Percentiles rank a stretch among this genome's conserved stretches.
These are phyloP conservation scores for Elaphomyces granulatus DNA, from an alignment of 495 filamentous ascomycete genomes.

Conservation along the genomic window DNA sequence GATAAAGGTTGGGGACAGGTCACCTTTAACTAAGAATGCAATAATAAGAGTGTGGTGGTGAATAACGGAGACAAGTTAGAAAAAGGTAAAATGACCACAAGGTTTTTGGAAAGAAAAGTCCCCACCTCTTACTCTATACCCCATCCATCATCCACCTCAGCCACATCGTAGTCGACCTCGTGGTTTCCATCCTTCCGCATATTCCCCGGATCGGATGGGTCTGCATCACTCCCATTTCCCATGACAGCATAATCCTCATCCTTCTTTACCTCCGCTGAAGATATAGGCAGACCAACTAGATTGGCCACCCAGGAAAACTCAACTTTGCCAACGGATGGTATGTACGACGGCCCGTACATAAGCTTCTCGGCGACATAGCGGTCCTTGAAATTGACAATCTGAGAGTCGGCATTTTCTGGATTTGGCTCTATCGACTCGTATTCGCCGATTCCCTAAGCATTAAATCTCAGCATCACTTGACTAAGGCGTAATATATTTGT, in stretches of 20 bases:
- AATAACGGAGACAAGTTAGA: no score
- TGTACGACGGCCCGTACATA: constrained; percentile 49
- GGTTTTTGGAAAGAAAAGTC: no score
- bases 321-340: constrained; percentile 62
- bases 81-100: no score
- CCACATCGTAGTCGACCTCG: constrained; percentile 40
- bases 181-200: constrained; percentile 11
- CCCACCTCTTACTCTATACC: no score
- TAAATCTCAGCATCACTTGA: no score
- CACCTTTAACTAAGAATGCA: no score
- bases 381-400: constrained; percentile 74
- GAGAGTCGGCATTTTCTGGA: constrained; percentile 37
- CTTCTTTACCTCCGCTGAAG: constrained; percentile 16
- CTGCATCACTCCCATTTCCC: constrained; percentile 13
- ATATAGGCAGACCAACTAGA: constrained; percentile 5
- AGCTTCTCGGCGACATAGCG: constrained; percentile 81
- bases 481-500: no score
- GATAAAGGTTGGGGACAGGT: no score
- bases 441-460: constrained; percentile 61
- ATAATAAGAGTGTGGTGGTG: no score
- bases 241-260: constrained; percentile 26
- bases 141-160: constrained; percentile 38
- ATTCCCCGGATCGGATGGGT: constrained; percentile 7
- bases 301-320: constrained; percentile 56
- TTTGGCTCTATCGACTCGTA: constrained; percentile 61